A percentile compares a stretch with the other conserved stretches of the same genome.
Evolutionary conservation across 2,329 filamentous ascomycete species (phyloP).

Genomic region (Phoma sp.): DNA sequence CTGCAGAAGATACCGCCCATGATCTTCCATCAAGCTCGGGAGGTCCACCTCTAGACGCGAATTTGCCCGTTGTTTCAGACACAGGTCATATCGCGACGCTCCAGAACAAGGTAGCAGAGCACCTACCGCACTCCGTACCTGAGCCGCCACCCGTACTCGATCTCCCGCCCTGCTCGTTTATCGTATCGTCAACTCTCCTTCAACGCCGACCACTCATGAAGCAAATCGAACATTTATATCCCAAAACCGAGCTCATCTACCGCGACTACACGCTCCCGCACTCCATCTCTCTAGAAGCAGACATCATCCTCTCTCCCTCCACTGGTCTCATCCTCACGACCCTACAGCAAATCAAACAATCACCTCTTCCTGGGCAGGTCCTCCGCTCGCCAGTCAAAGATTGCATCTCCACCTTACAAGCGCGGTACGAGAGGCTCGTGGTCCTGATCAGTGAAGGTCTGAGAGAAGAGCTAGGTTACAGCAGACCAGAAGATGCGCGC

Average conservation of each 20-base stretch:
- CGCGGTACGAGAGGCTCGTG: conserved; percentile 70
- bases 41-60: neutral
- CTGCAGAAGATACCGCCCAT: neutral
- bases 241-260: conserved; percentile 63
- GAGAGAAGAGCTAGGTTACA: conserved; percentile 28
- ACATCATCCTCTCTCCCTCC: conserved; percentile 73
- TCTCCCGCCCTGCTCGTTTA: conserved; percentile 48
- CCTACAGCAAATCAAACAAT: conserved; percentile 75
- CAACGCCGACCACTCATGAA: conserved; percentile 57
- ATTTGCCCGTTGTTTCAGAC: no score
- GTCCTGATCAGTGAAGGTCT: conserved; percentile 66
- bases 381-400: conserved; percentile 55
- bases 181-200: conserved; percentile 60
- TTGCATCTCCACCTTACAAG: conserved; percentile 60
- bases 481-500: conserved; percentile 36
- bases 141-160: neutral
- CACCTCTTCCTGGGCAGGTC: conserved; percentile 67
- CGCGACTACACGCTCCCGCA: conserved; percentile 59
- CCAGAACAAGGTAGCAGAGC: neutral
- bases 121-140: neutral
- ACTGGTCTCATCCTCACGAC: conserved; percentile 75
- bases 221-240: conserved; percentile 58
- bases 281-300: conserved; percentile 63
- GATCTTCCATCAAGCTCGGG: neutral
- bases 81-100: neutral